Base-by-base conservation (phyloP, 768 basidiomycete genomes). In the Pisolithus orientalis region DNA sequence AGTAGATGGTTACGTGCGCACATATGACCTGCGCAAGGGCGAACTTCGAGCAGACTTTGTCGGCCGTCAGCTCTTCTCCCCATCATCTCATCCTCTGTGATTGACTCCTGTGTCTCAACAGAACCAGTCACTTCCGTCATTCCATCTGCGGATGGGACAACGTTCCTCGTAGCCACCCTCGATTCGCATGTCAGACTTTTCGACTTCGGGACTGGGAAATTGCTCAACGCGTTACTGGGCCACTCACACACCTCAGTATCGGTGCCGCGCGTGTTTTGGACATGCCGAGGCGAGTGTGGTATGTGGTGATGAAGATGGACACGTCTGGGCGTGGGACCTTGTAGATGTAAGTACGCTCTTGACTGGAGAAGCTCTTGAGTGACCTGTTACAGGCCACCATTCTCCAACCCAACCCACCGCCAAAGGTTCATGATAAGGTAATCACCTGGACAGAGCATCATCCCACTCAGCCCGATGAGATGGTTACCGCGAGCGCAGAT, bases 21-120 rank as follows among this genome's bases (percentile, higher is more conserved):
- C 90, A 8, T 97, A 98, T 69, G 96, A 99, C 68, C 76, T 99
- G 31, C 86, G 96, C 49, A 92, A 87, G 74, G 96, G 96, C 24
- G 84, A 95, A 65, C 71, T 97, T 28, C 82, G 87, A 7, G 79
- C 88, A 42, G 96, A 99, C 67, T 93, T 83, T 63, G 80, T 98
- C 58, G 95, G 95, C 7, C 81, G 93, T 94, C 66, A 61, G 90
- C 80, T 13, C 24, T 9, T 0, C 27, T 6, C 44, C 13, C 34
- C 10, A 13, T 34, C 4, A 14, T 39, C 16, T 49, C 39, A 31
- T 42, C 52, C 32, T 14, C 40, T 9, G 45, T 37, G 24, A 2
- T n/a, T 11, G 1, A 46, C 24, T 32, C 13, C 17, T 13, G 10
- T 29, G 28, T 28, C 6, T 7, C 25, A 13, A 21, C 65, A 96